phyloP scores from a whole-genome alignment of 768 basidiomycete genomes.

The Holtermanniella nyarrowii region DNA sequence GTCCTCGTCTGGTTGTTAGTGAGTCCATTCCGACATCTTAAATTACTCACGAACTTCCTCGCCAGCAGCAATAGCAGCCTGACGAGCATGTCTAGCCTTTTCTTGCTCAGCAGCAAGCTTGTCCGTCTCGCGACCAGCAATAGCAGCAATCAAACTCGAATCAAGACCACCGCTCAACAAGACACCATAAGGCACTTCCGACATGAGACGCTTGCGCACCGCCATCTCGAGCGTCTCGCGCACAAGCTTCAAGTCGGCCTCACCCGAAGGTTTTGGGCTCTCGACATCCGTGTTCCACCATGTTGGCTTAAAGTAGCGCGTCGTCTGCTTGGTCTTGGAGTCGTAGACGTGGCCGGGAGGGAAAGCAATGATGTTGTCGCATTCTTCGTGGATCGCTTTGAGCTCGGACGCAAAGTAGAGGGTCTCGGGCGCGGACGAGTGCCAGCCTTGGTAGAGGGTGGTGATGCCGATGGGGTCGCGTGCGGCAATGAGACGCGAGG shows the following conservation, averaged over 20 bases:
- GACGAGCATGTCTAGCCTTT: slow-evolving; percentile 52
- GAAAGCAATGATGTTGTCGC: slow-evolving; percentile 89
- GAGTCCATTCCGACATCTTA: neutral
- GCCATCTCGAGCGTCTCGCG: slow-evolving; percentile 79
- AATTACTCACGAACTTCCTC: slow-evolving; percentile 19
- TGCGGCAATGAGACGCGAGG: slow-evolving; percentile 83
- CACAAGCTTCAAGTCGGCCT: slow-evolving; percentile 58
- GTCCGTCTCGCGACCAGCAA: slow-evolving; percentile 90
- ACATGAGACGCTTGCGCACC: slow-evolving; percentile 91
- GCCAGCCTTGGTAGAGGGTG: slow-evolving; percentile 96
- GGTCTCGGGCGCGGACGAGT: slow-evolving; percentile 65
- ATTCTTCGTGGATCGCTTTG: slow-evolving; percentile 80
- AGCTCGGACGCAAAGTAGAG: slow-evolving; percentile 94
- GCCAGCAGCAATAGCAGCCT: slow-evolving; percentile 24
- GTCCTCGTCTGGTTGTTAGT: slow-evolving; percentile 28
- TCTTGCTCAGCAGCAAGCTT: slow-evolving; percentile 72
- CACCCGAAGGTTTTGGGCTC: slow-evolving; percentile 53
- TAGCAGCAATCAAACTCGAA: slow-evolving; percentile 87
- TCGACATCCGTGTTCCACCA: slow-evolving; percentile 84
- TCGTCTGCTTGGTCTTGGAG: slow-evolving; percentile 64
- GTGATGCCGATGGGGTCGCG: slow-evolving; percentile 97
- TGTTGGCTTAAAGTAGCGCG: slow-evolving; percentile 72
- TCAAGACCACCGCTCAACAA: slow-evolving; percentile 90
- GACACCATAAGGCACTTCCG: slow-evolving; percentile 96
- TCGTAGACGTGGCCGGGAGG: slow-evolving; percentile 96